Evolutionary conservation across 176 grass and related monocot genomes (phyloP).

Genomic region (Ampelocalamus luodianensis): DNA sequence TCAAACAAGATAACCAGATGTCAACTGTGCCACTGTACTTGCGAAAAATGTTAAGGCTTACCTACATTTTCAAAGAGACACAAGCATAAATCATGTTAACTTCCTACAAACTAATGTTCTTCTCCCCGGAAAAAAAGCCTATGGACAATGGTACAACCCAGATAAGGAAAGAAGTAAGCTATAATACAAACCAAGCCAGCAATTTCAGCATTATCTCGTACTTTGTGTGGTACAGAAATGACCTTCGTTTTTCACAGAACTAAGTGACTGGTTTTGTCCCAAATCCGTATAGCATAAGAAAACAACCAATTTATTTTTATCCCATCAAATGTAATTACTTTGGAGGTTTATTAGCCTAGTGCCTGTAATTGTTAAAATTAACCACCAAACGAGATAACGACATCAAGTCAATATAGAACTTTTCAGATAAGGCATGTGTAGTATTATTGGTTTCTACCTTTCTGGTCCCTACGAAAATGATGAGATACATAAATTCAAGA

Average conservation of each 20-base stretch:
- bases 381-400: neutral
- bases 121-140: neutral
- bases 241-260: neutral
- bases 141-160: neutral
- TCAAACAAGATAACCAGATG: conserved; percentile 60
- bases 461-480: neutral
- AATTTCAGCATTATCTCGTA: neutral
- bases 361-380: neutral
- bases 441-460: neutral
- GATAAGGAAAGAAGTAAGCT: neutral
- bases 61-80: conserved; percentile 47
- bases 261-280: neutral
- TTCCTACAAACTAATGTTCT: neutral
- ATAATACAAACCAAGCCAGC: neutral
- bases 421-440: neutral
- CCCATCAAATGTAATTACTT: neutral
- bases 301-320: neutral
- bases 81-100: neutral
- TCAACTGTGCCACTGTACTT: conserved; percentile 74
- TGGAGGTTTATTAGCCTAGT: neutral
- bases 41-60: conserved; percentile 63
- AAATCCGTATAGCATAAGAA: neutral
- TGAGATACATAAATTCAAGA: neutral
- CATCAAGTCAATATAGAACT: neutral
- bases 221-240: neutral